Evolutionary conservation across 2,329 filamentous ascomycete genomes (phyloP).

Genomic region (Phyllosticta citriasiana): DNA sequence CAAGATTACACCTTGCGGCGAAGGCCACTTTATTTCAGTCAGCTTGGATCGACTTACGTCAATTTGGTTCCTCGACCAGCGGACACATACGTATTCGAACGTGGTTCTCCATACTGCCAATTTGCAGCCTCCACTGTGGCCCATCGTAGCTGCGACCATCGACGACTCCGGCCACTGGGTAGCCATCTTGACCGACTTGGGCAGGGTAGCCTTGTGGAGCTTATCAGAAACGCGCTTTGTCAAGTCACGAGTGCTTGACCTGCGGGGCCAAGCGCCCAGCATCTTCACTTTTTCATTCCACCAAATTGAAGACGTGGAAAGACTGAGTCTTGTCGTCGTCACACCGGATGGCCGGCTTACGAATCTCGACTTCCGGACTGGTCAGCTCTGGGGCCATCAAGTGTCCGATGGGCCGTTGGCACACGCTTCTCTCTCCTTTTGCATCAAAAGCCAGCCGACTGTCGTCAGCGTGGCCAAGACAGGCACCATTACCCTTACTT

Average conservation of each 20-base stretch:
- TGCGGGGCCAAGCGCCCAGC: constrained; percentile 49
- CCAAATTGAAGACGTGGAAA: constrained; percentile 19
- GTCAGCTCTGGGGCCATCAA: constrained; percentile 21
- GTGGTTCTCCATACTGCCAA: constrained; percentile 22
- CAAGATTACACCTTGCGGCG: constrained; percentile 50
- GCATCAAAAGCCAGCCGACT: constrained; percentile 18
- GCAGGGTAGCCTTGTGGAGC: constrained; percentile 54
- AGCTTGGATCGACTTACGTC: constrained; percentile 60
- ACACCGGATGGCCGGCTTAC: constrained; percentile 54
- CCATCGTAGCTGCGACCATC: constrained; percentile 51
- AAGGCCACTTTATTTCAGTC: constrained; percentile 58
- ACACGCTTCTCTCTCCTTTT: constrained; percentile 21
- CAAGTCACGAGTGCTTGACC: constrained; percentile 43
- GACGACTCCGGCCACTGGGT: constrained; percentile 56
- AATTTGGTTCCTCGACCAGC: constrained; percentile 42
- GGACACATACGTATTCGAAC: constrained; percentile 21
- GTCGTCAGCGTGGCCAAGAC: constrained; percentile 25
- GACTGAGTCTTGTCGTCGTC: constrained; percentile 46
- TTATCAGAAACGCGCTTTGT: constrained; percentile 48
- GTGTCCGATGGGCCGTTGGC: constrained; percentile 20
- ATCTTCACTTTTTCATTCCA: constrained; percentile 52
- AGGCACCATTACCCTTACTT: constrained; percentile 24
- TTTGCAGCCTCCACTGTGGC: constrained; percentile 29
- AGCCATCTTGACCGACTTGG: constrained; percentile 52
- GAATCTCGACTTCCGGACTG: constrained; percentile 44